Evolutionary conservation across 1,284 basidiomycete genomes (phyloP), one percentile per base, ranked within the genome.

Genomic region (Ustilago vetiveriae): DNA sequence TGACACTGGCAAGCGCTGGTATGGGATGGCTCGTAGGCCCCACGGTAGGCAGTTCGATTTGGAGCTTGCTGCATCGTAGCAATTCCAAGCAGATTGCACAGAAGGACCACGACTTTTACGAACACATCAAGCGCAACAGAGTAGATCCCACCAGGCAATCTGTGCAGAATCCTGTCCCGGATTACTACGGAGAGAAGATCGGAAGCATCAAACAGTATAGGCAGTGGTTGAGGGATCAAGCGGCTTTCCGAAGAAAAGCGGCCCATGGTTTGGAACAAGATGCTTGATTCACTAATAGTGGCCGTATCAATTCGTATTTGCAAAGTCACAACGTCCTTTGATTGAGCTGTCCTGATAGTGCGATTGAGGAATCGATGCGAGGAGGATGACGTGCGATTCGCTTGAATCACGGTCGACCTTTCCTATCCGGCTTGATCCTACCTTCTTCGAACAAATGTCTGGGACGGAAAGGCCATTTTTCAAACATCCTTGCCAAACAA

Each of bases 181-280:
- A 81, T 27, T 78, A 75, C 60, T 81, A 81, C 22, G 78, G 76
- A 16, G 79, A 81, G 24, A 80, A 77, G 68, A 75, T 81, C 29
- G 78, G 75, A 0, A 72, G 63, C 35, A 68, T 81, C 51, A 60
- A 70, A 43, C 57, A 78, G 44, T 81, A 81, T 55, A 67, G 79
- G 17, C 74, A 79, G 51, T 81, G 79, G 79, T 60, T 81, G n/a
- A 63, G 79, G 4, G 78, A 81, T 49, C 76, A 79, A 58, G 64
- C 70, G 6, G 71, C 72, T 10, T 80, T 65, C 72, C 56, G 72
- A 44, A 64, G 78, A 32, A 80, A 80, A 56, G 72, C 75, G 3
- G 68, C 72, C 9, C 75, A 80, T 33, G 78, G 78, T 9, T 59
- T 80, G 41, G 50, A 75, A 33, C 59, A 74, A 37, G 64, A 71